Percentiles rank a stretch among this genome's conserved stretches.
Evolutionary conservation across 108 stramenopile genomes (phyloP).

Genomic region (Conticribra guillardii): DNA sequence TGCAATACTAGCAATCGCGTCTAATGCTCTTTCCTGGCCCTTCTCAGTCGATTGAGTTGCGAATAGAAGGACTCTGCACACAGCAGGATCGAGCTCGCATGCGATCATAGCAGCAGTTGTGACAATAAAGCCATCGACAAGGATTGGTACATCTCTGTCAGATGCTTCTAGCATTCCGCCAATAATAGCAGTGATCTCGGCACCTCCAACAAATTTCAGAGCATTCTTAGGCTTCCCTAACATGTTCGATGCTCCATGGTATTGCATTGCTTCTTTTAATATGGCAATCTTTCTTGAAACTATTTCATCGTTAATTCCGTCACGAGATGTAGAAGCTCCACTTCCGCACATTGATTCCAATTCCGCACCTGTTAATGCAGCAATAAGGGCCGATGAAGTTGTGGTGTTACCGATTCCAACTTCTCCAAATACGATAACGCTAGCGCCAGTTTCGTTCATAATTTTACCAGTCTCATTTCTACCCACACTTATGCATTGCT

Average conservation of each 20-base stretch:
- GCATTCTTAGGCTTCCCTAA: constrained; percentile 25
- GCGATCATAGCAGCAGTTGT: constrained; percentile 78
- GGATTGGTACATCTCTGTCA: constrained; percentile 55
- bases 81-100: constrained; percentile 51
- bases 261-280: constrained; percentile 59
- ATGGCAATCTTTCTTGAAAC: constrained; percentile 66
- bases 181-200: constrained; percentile 81
- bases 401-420: constrained; percentile 91
- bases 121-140: constrained; percentile 87
- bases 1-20: constrained; percentile 58
- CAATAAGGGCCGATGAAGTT: constrained; percentile 62
- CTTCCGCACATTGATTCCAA: constrained; percentile 54
- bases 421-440: constrained; percentile 71
- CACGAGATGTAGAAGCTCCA: constrained; percentile 63
- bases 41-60: constrained; percentile 69
- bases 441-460: constrained; percentile 30
- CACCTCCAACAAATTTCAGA: constrained; percentile 66
- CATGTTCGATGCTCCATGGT: constrained; percentile 27
- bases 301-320: constrained; percentile 50
- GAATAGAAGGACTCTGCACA: constrained; percentile 59
- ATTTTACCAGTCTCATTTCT: constrained; percentile 27
- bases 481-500: constrained; percentile 53
- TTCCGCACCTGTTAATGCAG: constrained; percentile 53
- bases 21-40: constrained; percentile 59
- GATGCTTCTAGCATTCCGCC: constrained; percentile 72